phyloP scores from a whole-genome alignment of 768 basidiomycete genomes.

The Atractiella rhizophila region DNA sequence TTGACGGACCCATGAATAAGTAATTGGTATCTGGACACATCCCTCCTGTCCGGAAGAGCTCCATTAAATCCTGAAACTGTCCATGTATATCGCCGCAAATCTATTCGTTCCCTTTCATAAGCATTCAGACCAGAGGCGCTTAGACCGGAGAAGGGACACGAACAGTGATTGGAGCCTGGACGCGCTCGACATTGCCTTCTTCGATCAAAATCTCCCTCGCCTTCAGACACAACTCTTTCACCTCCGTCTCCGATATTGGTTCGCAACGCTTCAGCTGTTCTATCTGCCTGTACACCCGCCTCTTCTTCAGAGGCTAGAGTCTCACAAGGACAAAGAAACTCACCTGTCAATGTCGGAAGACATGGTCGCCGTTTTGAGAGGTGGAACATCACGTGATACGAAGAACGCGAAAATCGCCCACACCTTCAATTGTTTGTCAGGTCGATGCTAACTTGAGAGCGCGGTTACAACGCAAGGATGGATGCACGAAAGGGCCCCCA shows the following conservation, averaged over 20 bases:
- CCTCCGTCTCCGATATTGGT: constrained; percentile 81
- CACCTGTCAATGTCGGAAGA: no score
- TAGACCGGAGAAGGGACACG: not conserved
- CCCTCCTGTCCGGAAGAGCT: constrained; percentile 16
- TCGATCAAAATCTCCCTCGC: constrained; percentile 90
- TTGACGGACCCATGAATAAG: constrained; percentile 29
- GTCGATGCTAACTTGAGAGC: no score
- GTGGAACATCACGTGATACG: no score
- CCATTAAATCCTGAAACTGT: constrained; percentile 6
- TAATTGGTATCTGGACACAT: constrained; percentile 23
- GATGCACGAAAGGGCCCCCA: no score
- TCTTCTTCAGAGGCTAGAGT: no score
- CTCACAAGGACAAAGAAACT: no score
- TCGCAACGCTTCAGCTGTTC: constrained; percentile 80
- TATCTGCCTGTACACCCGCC: constrained; percentile 91
- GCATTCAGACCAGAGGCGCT: not conserved
- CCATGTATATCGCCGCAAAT: constrained; percentile 75
- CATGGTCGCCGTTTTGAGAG: no score
- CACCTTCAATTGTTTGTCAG: no score
- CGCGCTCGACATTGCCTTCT: constrained; percentile 87
- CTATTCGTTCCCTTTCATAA: not conserved
- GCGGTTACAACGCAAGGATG: no score
- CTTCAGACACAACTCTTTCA: constrained; percentile 81
- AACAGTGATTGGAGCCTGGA: constrained; percentile 76
- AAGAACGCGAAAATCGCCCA: no score